Percentiles rank a stretch among this genome's conserved stretches.
These are phyloP conservation scores for Achaetomiella virescens DNA, from an alignment of 495 filamentous ascomycete genomes.

Conservation along the genomic window DNA sequence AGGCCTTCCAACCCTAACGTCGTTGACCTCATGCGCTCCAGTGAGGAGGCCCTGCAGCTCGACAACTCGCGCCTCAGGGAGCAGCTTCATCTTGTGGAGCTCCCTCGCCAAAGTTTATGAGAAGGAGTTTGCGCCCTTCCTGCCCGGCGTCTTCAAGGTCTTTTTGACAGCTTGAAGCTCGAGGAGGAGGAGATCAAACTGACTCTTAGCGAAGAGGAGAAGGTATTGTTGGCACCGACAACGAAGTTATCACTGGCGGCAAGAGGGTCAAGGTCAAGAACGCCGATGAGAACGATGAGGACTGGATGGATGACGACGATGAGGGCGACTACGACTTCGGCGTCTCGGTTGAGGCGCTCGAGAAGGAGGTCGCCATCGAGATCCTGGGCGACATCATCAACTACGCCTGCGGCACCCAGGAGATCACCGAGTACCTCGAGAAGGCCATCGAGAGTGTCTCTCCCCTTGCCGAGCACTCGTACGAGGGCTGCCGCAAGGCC, in stretches of 20 bases:
- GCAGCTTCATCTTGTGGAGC: conserved; percentile 94
- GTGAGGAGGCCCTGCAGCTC: conserved; percentile 84
- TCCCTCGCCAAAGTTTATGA: conserved; percentile 90
- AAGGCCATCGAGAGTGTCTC: conserved; percentile 78
- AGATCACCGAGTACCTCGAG: conserved; percentile 73
- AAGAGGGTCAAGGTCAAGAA: conserved; percentile 78
- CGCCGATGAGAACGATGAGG: conserved; percentile 51
- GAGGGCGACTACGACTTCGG: conserved; percentile 75
- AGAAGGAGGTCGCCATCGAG: conserved; percentile 96
- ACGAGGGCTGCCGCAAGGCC: conserved; percentile 89
- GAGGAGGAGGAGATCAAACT: conserved; percentile 84
- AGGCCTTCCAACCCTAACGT: conserved; percentile 88
- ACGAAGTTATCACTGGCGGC: conserved; percentile 69
- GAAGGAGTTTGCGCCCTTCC: conserved; percentile 81
- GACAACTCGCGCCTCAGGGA: conserved; percentile 86
- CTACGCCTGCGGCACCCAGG: conserved; percentile 65
- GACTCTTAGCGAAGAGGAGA: conserved; percentile 67
- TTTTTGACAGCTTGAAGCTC: conserved; percentile 80
- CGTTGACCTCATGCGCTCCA: conserved; percentile 77
- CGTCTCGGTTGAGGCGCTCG: conserved; percentile 79
- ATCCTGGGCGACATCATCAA: conserved; percentile 89
- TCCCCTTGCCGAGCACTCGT: conserved; percentile 75
- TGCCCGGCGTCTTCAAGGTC: conserved; percentile 73
- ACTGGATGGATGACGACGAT: conserved; percentile 57
- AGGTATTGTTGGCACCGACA: conserved; percentile 55